These are phyloP conservation scores for Penicillium griseofulvum DNA, from an alignment of 2,329 filamentous ascomycete genomes.

Conservation along the genomic window DNA sequence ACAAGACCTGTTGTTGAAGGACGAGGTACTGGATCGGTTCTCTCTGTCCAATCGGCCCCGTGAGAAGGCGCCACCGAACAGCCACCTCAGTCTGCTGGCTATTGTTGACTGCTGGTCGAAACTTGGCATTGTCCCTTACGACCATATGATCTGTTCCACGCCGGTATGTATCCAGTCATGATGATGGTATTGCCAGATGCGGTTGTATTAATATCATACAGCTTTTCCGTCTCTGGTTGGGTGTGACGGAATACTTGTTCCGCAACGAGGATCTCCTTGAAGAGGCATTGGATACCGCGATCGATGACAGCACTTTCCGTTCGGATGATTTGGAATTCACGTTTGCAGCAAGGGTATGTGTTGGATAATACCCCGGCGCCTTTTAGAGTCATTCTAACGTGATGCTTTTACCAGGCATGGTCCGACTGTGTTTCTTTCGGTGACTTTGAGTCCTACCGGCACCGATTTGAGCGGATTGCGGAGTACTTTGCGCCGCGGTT, in stretches of 20 bases:
- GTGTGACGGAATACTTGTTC: slow-evolving; percentile 96
- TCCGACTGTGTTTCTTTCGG: slow-evolving; percentile 88
- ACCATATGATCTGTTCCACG: slow-evolving; percentile 99
- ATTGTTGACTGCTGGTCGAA: slow-evolving; percentile 99
- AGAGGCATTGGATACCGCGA: slow-evolving; percentile 78
- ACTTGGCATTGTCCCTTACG: slow-evolving; percentile 89
- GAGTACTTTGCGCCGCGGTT: slow-evolving; percentile 89
- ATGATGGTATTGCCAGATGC: background rate
- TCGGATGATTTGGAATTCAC: slow-evolving; percentile 96
- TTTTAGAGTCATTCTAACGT: background rate
- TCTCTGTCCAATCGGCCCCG: slow-evolving; percentile 70
- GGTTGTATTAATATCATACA: slow-evolving; percentile 27
- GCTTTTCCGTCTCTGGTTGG: slow-evolving; percentile 92
- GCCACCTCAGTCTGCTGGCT: slow-evolving; percentile 85
- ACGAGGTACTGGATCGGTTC: slow-evolving; percentile 84
- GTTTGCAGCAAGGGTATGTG: slow-evolving; percentile 74
- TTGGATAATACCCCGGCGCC: background rate
- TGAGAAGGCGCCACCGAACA: slow-evolving; percentile 71
- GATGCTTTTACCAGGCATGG: slow-evolving; percentile 63
- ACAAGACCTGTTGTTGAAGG: slow-evolving; percentile 67
- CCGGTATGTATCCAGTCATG: slow-evolving; percentile 55
- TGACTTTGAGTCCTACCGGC: slow-evolving; percentile 88
- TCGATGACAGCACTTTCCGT: slow-evolving; percentile 88
- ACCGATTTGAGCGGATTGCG: slow-evolving; percentile 88
- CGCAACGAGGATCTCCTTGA: slow-evolving; percentile 76